phyloP scores from a whole-genome alignment of 148 eudicot genomes.

The Rhododendron ferrugineum region DNA sequence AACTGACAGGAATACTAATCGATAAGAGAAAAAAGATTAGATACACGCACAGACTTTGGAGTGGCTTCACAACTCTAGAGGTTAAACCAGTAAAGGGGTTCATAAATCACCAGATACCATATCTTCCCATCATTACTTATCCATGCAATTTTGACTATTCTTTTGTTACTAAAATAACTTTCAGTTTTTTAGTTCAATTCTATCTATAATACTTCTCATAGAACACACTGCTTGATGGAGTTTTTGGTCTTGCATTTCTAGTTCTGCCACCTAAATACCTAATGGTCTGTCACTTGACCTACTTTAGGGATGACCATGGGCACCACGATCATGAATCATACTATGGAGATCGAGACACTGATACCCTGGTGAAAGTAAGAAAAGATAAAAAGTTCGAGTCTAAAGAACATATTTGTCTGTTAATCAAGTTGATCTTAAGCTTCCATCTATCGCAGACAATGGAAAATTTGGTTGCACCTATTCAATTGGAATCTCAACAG shows the following conservation, averaged over 20 bases:
- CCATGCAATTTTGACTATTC: neutral
- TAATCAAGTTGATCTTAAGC: constrained; percentile 13
- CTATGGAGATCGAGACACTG: constrained; percentile 96
- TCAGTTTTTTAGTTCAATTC: neutral
- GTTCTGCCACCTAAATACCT: constrained; percentile 2
- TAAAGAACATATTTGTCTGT: neutral
- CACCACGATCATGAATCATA: constrained; percentile 96
- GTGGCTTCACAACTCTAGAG: neutral
- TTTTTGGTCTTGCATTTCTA: constrained; percentile 12
- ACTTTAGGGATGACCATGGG: constrained; percentile 63
- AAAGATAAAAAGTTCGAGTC: neutral
- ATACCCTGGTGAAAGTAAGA: constrained; percentile 74
- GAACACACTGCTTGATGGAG: neutral
- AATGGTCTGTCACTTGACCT: constrained; percentile 6
- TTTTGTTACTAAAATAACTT: neutral
- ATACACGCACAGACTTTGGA: neutral
- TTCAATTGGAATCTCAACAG: constrained; percentile 44
- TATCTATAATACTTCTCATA: neutral
- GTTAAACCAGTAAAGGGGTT: neutral
- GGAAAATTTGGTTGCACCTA: constrained; percentile 66
- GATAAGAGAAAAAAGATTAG: neutral
- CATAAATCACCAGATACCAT: neutral
- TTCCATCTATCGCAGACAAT: constrained; percentile 44
- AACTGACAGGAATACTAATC: neutral
- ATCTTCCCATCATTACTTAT: neutral